Base-by-base conservation (phyloP, 768 basidiomycete species). In the Phanerochaete sordida region DNA sequence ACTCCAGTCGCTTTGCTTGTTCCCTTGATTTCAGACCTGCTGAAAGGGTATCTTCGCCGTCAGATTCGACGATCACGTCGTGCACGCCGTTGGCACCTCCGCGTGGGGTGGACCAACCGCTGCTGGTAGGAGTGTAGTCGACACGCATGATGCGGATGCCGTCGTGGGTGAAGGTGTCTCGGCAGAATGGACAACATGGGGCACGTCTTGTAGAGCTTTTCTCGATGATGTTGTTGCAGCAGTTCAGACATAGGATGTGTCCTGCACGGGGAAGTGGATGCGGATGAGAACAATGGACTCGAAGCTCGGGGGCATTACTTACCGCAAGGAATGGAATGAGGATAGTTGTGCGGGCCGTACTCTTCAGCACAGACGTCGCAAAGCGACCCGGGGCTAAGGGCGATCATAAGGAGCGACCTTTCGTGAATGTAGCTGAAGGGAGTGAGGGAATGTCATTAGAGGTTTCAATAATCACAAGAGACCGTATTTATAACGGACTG, bases 281-380 rank as follows among this genome's bases (percentile, higher is more conserved):
- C 60, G 46, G 30, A 63, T 24, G 52, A 60, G 67, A 72, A 76
- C 69, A 66, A 64, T 69, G 64, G 59, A 56, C 44, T 58, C 51
- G 51, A 56, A 57, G 28, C 27, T 62, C 54, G 13, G 56, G 71
- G 70, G 72, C 65, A 62, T 62, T 24, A 73, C 82, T 65, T 55
- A 90, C 90, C 90, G 76, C 90, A 92, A 61, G 90, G 87, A 71
- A 92, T 91, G 55, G 84, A 89, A 72, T 91, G 87, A 62, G 90
- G 90, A 63, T 83, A 76, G 72, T 84, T 85, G 67, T 85, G 85
- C 59, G 84, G 78, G 70, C 86, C 86, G 75, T 83, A 92, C 79
- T 91, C 89, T 76, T 91, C 90, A 69, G 90, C 90, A 80, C 90
- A 92, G 70, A 92, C 90, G 81, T 92, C 90, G 86, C 90, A 92